phyloP scores from a whole-genome alignment of 805 yeast genomes.

The Lipomyces orientalis region DNA sequence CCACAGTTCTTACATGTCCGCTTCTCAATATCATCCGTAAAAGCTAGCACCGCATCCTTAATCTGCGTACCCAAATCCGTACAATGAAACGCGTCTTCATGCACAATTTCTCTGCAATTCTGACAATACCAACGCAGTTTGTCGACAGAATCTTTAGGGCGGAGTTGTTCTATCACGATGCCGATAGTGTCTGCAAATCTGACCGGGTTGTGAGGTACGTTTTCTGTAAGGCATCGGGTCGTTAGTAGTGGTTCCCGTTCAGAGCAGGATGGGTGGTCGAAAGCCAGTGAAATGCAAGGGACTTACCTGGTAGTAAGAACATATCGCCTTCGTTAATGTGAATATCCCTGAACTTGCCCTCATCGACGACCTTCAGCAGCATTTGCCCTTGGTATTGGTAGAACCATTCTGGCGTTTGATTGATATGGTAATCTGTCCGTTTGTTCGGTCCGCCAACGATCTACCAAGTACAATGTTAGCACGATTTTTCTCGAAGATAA shows the following conservation, averaged over 20 bases:
- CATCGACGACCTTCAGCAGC: conserved; percentile 82
- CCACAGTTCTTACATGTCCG: conserved; percentile 82
- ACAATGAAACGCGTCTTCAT: conserved; percentile 75
- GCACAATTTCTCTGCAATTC: conserved; percentile 66
- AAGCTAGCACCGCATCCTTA: conserved; percentile 74
- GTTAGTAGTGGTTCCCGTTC: neutral
- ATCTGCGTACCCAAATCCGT: conserved; percentile 88
- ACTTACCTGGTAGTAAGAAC: conserved; percentile 69
- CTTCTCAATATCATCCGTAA: conserved; percentile 64
- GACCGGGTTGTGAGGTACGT: conserved; percentile 88
- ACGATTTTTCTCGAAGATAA: neutral
- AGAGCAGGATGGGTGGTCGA: no score
- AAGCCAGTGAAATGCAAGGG: neutral
- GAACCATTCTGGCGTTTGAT: conserved; percentile 94
- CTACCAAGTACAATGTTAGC: conserved; percentile 32
- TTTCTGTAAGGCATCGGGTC: conserved; percentile 48
- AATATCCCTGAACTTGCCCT: conserved; percentile 75
- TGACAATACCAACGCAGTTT: conserved; percentile 87
- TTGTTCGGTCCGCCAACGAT: conserved; percentile 96
- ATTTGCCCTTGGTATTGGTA: conserved; percentile 83
- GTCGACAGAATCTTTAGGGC: conserved; percentile 75
- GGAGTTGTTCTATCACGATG: conserved; percentile 87
- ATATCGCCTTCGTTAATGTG: conserved; percentile 84
- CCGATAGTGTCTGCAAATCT: conserved; percentile 87
- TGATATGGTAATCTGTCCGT: conserved; percentile 89